Conservation (phyloP, 2,329 filamentous ascomycete species). For the Coniochaeta sp. region DNA sequence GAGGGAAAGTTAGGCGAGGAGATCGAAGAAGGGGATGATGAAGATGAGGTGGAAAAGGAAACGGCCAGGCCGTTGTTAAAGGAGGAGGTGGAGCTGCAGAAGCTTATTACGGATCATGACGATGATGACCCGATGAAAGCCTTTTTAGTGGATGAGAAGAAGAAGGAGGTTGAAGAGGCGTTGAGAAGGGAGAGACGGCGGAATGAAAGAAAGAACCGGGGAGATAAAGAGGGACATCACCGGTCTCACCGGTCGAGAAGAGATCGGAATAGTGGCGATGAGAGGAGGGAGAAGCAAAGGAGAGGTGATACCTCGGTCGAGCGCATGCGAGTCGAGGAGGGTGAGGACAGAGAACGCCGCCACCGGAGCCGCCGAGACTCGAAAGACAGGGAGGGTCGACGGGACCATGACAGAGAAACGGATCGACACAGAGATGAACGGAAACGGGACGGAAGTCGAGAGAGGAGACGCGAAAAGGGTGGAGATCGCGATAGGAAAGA, state of each 20-base stretch:
- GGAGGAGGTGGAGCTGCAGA: slow-evolving; percentile 74
- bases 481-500: slow-evolving; percentile 13
- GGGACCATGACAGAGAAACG: slow-evolving; percentile 6
- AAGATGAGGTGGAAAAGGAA: slow-evolving; percentile 34
- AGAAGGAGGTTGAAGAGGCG: slow-evolving; percentile 74
- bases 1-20: slow-evolving; percentile 31
- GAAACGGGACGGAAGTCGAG: slow-evolving; percentile 14
- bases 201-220: slow-evolving; percentile 41
- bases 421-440: slow-evolving; percentile 10
- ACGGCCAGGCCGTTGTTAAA: slow-evolving; percentile 56
- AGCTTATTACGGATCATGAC: slow-evolving; percentile 72
- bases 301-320: slow-evolving; percentile 27
- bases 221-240: slow-evolving; percentile 37
- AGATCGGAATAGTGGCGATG: slow-evolving; percentile 17
- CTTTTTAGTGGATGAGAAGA: slow-evolving; percentile 84
- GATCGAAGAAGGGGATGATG: slow-evolving; percentile 31
- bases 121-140: slow-evolving; percentile 98
- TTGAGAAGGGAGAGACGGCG: slow-evolving; percentile 44
- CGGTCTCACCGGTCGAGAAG: slow-evolving; percentile 29
- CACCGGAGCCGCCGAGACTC: not conserved
- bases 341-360: slow-evolving; percentile 2
- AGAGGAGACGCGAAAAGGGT: slow-evolving; percentile 7
- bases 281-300: slow-evolving; percentile 22
- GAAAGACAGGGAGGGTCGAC: slow-evolving; percentile 5
- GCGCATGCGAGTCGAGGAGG: slow-evolving; percentile 8